Percentiles rank a stretch among this genome's conserved stretches.
phyloP scores from a whole-genome alignment of 345 rosid species.

The Microthlaspi erraticum region DNA sequence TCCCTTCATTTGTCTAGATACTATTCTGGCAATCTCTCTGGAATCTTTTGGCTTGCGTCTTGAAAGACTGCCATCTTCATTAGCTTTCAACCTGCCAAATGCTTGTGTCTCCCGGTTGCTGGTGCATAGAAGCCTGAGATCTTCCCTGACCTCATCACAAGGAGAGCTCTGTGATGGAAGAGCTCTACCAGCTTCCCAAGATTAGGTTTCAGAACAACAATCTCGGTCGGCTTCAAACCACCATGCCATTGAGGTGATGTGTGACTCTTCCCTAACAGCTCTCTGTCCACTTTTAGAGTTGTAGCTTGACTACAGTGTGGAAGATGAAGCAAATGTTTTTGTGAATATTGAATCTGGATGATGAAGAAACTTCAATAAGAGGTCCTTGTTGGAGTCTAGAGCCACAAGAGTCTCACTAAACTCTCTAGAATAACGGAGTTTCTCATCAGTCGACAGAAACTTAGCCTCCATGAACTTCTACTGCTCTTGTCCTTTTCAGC shows the following conservation, averaged over 20 bases:
- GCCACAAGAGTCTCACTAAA: conserved; percentile 70
- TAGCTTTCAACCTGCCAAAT: conserved; percentile 45
- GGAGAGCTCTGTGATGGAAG: too few relatives aligned
- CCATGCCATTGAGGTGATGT: conserved; percentile 42
- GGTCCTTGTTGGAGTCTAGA: conserved; percentile 72
- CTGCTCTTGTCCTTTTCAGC: conserved; percentile 48
- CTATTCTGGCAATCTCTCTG: conserved; percentile 66
- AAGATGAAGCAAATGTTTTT: conserved; percentile 67
- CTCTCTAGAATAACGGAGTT: conserved; percentile 65
- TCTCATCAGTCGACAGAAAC: conserved; percentile 67
- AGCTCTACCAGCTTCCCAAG: conserved; percentile 54
- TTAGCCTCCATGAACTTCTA: conserved; percentile 61
- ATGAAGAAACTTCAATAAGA: conserved; percentile 68
- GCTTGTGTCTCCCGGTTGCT: conserved; percentile 18
- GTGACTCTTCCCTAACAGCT: conserved; percentile 42
- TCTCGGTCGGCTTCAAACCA: conserved; percentile 61
- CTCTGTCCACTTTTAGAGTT: conserved; percentile 48
- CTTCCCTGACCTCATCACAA: conserved; percentile 47
- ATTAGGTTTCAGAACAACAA: conserved; percentile 87
- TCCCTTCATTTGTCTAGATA: conserved; percentile 61
- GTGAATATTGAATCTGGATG: conserved; percentile 79
- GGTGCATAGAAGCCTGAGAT: conserved; percentile 44
- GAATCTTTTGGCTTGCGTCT: conserved; percentile 59
- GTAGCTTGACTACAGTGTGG: conserved; percentile 45
- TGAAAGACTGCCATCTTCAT: conserved; percentile 46